phyloP scores from a whole-genome alignment of 2,329 filamentous ascomycete genomes.

The Trichoderma oligosporum region DNA sequence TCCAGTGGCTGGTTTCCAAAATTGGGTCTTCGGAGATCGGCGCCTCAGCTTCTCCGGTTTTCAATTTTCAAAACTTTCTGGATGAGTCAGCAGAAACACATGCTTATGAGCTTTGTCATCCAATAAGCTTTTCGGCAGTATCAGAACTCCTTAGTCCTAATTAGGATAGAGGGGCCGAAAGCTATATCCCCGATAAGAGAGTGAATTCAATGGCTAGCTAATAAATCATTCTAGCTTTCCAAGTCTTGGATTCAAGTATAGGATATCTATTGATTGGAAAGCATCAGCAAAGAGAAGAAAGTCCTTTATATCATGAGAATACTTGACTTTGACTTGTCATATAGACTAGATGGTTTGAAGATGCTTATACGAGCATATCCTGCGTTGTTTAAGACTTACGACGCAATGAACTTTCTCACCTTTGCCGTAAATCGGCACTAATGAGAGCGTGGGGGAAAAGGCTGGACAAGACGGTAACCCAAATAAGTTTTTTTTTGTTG shows the following conservation, averaged over 20 bases:
- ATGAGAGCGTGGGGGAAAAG: conserved; percentile 9
- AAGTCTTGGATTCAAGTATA: not conserved
- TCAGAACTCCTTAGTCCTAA: conserved; percentile 1
- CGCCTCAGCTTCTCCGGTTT: not conserved
- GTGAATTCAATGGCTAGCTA: conserved; percentile 5
- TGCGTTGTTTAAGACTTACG: not conserved
- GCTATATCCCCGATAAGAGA: conserved; percentile 11
- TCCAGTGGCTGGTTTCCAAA: not conserved
- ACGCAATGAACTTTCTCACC: not conserved
- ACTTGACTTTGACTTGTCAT: too few relatives aligned
- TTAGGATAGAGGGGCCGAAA: conserved; percentile 14
- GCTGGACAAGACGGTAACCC: conserved; percentile 6
- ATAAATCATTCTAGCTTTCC: not conserved
- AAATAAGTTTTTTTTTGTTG: conserved; percentile 14
- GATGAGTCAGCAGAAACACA: conserved; percentile 10
- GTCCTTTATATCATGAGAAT: too few relatives aligned
- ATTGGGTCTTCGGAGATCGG: conserved; percentile 15
- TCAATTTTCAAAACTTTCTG: not conserved
- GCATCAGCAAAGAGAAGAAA: not conserved
- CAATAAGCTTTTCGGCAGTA: not conserved
- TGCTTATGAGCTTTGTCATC: not conserved
- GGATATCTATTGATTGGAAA: not conserved
- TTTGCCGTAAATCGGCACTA: conserved; percentile 1
- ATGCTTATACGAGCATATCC: not conserved
- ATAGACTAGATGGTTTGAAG: too few relatives aligned